Conservation (phyloP, 1,284 basidiomycete genomes). For the Ganoderma boninense region DNA sequence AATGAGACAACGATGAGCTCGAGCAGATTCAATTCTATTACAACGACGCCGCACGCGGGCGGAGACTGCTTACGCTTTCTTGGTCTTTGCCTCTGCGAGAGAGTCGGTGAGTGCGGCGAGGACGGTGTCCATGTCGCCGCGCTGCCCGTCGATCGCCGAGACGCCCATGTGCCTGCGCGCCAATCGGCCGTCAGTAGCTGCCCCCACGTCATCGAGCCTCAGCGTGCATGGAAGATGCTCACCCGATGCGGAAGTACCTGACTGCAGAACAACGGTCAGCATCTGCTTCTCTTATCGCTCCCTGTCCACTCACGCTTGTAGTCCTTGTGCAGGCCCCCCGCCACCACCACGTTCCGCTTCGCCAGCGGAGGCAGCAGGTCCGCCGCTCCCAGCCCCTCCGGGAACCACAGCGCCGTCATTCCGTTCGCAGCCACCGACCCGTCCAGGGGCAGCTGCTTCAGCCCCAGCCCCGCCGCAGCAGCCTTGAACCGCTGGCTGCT, state of each 20-base stretch:
- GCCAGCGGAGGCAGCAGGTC: slow-evolving; percentile 80
- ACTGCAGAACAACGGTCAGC: slow-evolving; percentile 49
- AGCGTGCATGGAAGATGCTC: slow-evolving; percentile 33
- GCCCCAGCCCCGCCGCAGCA: slow-evolving; percentile 73
- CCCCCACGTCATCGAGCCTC: background rate
- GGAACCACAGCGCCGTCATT: slow-evolving; percentile 92
- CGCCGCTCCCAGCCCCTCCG: slow-evolving; percentile 75
- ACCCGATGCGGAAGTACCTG: slow-evolving; percentile 85
- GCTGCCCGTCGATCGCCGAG: slow-evolving; percentile 73
- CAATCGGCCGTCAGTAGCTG: background rate
- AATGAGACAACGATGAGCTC: slow-evolving; percentile 26
- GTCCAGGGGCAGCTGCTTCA: slow-evolving; percentile 75
- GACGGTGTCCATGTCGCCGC: slow-evolving; percentile 84
- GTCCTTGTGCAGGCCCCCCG: slow-evolving; percentile 89
- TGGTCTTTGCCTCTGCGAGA: slow-evolving; percentile 59
- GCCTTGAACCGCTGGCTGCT: slow-evolving; percentile 81
- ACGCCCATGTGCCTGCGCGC: slow-evolving; percentile 86
- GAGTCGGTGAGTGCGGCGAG: slow-evolving; percentile 72
- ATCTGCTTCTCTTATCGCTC: slow-evolving; percentile 3
- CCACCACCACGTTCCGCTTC: slow-evolving; percentile 81
- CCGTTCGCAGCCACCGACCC: slow-evolving; percentile 84
- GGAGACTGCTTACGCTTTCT: slow-evolving; percentile 41
- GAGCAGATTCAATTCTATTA: slow-evolving; percentile 27
- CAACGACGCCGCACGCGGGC: slow-evolving; percentile 18
- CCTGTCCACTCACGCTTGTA: slow-evolving; percentile 75